Conservation (phyloP, 257 asterid genomes). For the Fraxinus pennsylvanica region DNA sequence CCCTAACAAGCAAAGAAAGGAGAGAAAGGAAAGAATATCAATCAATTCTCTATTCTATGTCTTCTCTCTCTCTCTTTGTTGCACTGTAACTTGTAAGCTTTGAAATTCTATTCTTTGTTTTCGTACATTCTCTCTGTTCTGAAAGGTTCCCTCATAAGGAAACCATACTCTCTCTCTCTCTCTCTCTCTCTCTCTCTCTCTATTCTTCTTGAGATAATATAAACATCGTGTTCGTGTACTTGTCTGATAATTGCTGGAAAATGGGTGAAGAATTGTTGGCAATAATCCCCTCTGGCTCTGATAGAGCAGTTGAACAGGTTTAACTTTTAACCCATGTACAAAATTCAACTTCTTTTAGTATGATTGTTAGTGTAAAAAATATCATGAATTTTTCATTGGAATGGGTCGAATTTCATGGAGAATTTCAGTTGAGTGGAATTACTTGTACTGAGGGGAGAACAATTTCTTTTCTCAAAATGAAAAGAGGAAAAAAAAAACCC, state of each 20-base stretch:
- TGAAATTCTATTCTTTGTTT: constrained; percentile 1
- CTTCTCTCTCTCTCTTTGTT: not conserved
- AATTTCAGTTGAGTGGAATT: not conserved
- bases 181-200: not conserved
- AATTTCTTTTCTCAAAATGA: too few relatives aligned
- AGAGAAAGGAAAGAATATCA: not conserved
- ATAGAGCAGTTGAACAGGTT: constrained; percentile 33
- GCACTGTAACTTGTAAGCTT: not conserved
- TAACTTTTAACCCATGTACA: not conserved
- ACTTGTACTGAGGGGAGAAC: too few relatives aligned
- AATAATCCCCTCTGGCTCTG: constrained; percentile 8
- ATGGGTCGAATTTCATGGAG: not conserved
- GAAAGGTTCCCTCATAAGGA: not conserved
- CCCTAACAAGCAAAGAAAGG: not conserved
- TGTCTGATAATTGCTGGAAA: not conserved
- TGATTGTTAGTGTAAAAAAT: not conserved
- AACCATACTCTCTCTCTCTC: not conserved
- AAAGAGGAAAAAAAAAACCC: not conserved
- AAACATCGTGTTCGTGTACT: not conserved
- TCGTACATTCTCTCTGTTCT: not conserved
- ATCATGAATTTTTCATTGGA: not conserved
- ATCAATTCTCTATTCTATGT: not conserved
- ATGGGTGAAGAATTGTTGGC: constrained; percentile 32
- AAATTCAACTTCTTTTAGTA: not conserved
- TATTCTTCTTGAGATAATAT: not conserved